Evolutionary conservation across 2,329 filamentous ascomycete genomes (phyloP), one percentile per base, ranked within the genome.

Genomic region (Claviceps sp.): DNA sequence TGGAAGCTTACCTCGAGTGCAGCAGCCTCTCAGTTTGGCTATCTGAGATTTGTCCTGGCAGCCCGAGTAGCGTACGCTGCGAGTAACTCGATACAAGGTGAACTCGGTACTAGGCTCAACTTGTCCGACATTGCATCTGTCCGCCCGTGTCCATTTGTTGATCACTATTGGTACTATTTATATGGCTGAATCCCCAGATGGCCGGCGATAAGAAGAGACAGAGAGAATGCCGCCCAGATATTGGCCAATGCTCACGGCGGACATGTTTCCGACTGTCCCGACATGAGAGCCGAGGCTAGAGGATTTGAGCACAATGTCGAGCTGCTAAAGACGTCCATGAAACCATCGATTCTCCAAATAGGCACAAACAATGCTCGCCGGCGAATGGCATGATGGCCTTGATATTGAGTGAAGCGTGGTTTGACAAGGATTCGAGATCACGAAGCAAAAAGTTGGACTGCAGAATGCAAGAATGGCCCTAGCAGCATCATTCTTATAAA

Each of bases 11-110:
- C 65, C 1, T 58, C 69, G 54, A 68, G 68, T 51, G 64, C 65
- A 18, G 67, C 65, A 13, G 63, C 66, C 34, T 68, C 66, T 42
- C 67, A 67, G 18, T 69, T 67, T 51, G 67, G 69, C 5, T 44
- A 44, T 5, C 26, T 22, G 22, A 14, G 43, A 16, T n/a, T 24
- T 7, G 20, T 45, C 42, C 26, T 45, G 14, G 43, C 14, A 18
- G 16, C 43, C 7, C 13, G 24, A 22, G 8, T 45, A 30, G 22
- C 43, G 3, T n/a, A 45, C 14, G 24, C 24, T 9, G 43, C 24
- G 1, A 45, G 22, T 24, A 45, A 45, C 24, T 8, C 22, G n/a
- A 22, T 22, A 22, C 22, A 3, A 22, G 22, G 22, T 22, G 22
- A 22, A 22, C 20, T 22, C 20, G 20, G 20, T 22, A 22, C 20